Evolutionary conservation across 169 alveolate species (phyloP), one percentile per base, ranked within the genome.

Genomic region (Plasmodium knowlesi): DNA sequence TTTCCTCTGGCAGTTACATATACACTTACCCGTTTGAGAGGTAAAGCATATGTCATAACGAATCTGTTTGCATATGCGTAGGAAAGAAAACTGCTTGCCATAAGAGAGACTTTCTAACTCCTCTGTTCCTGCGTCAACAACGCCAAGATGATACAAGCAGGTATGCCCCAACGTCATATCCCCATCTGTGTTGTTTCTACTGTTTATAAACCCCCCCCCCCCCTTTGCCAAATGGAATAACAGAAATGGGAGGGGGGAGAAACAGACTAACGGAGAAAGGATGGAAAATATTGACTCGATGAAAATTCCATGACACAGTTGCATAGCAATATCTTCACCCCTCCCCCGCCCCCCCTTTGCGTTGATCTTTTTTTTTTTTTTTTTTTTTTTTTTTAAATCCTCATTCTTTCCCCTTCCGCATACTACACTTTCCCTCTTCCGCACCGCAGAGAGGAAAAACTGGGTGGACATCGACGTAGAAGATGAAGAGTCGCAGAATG

Each of bases 391-490:
- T 39, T 5, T 50, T 39, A n/a, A n/a, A n/a, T n/a, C n/a, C n/a
- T n/a, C n/a, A n/a, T n/a, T n/a, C n/a, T 32, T 28, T 74, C 39
- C 50, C 41, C 28, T 78, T 76, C n/a, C 67, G 30, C 8, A 8
- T 41, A 41, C 14, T 3, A 32, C 53, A 9, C 53, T 41, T 41
- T 3, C 53, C 8, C 53, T 41, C 53, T 46, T 43, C 22, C 25
- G 22, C n/a, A 6, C 8, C 41, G 57, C 80, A 86, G 93, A 86
- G 71, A 86, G 43, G 39, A 61, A 32, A 54, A 86, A 86, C 54
- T 86, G 93, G 93, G 93, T 78, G 28, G 93, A 86, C 80, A 86
- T 86, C 46, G 93, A 86, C 50, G 82, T 86, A 37, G 93, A 86
- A 37, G 93, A 86, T 86, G 85, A 74, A 39, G 93, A 86, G 10